Evolutionary conservation across 2,329 filamentous ascomycete species (phyloP), one percentile per base, ranked within the genome.

Genomic region (Fusarium mangiferae): DNA sequence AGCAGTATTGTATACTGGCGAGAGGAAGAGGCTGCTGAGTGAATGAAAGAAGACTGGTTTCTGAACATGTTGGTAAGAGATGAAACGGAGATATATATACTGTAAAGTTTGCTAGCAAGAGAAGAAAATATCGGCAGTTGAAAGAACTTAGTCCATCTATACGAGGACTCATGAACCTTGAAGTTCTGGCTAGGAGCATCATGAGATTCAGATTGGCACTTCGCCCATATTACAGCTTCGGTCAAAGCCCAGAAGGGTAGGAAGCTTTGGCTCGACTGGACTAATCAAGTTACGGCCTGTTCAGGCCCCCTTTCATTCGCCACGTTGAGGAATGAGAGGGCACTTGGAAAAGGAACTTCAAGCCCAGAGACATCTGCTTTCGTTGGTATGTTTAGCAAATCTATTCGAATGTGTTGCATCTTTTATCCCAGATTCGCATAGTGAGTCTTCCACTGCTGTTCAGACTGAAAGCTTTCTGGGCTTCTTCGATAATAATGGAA

Each of bases 391-490:
- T 17, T 8, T 30, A 12, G 20, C 5, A 30, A n/a, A 33, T n/a
- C 20, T 30, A 17, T 33, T 30, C 15, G 11, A n/a, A 18, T 6
- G 2, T n/a, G 7, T 33, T 13, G 3, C 15, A n/a, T n/a, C 28
- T 49, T 9, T 22, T 18, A 9, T n/a, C 3, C 7, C 10, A 4
- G 7, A 15, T n/a, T 33, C 5, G 6, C 1, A 13, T 3, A 13
- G 22, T n/a, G 9, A 22, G 5, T 33, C 7, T 3, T 7, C 28
- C 10, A 12, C 30, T 13, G 6, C 5, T n/a, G 5, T 7, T 49
- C 9, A 9, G 22, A 30, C 28, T 17, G 7, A 9, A 49, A n/a
- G 13, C 17, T 3, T 49, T 17, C 22, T 12, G 11, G 17, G 11
- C 1, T 33, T 18, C 28, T 8, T 49, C 9, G 20, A 48, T n/a